phyloP scores from a whole-genome alignment of 1,139 yeast genomes.

The Sugiyamaella xylanicola region DNA sequence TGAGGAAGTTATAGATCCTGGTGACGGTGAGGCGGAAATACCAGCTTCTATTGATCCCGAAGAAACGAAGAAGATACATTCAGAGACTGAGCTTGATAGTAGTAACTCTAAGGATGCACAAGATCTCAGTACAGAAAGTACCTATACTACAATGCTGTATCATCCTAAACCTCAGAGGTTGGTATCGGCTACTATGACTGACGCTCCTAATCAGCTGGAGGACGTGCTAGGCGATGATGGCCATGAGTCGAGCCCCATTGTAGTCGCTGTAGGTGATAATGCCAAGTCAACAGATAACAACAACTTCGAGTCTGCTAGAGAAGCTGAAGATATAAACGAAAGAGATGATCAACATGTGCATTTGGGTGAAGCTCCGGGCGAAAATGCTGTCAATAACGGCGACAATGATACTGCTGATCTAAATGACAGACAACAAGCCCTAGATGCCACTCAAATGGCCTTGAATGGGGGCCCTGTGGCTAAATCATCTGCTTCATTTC shows the following conservation, averaged over 20 bases:
- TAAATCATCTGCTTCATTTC: neutral
- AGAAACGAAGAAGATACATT: too few species aligned
- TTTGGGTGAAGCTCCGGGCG: too few species aligned
- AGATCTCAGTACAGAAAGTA: neutral
- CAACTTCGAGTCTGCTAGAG: neutral
- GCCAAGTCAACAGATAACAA: neutral
- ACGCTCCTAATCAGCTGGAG: slow-evolving; percentile 19
- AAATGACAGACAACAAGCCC: neutral
- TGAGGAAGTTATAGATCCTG: neutral
- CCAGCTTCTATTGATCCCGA: too few species aligned
- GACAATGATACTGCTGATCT: too few species aligned
- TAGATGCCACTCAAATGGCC: slow-evolving; percentile 6
- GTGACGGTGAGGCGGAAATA: neutral
- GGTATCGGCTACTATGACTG: slow-evolving; percentile 24
- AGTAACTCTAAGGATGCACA: neutral
- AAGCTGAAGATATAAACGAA: too few species aligned
- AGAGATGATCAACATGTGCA: too few species aligned
- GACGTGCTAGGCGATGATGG: slow-evolving; percentile 17
- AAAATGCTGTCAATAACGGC: too few species aligned
- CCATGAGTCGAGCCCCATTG: slow-evolving; percentile 12
- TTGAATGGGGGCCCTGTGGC: neutral
- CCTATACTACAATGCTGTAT: slow-evolving; percentile 26
- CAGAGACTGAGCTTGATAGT: neutral
- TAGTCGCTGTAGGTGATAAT: neutral
- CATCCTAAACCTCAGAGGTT: slow-evolving; percentile 35